These are phyloP conservation scores for Polytrichum formosum DNA, from an alignment of 225 moss, liverwort and hornwort genomes.

Conservation along the genomic window DNA sequence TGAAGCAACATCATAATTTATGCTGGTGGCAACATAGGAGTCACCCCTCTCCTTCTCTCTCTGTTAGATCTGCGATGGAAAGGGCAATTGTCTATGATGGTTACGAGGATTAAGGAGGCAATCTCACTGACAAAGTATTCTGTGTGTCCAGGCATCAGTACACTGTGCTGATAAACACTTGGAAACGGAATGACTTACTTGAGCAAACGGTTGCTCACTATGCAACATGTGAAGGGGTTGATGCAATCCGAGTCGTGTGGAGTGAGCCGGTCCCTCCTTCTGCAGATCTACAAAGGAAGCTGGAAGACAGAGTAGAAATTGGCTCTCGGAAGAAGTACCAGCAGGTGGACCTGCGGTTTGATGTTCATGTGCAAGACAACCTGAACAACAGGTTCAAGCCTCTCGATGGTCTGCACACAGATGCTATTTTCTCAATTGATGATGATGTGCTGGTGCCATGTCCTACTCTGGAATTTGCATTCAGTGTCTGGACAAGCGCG, in stretches of 20 bases:
- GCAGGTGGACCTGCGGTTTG: constrained; percentile 48
- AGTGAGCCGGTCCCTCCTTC: constrained; percentile 74
- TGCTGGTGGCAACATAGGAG: too few relatives aligned
- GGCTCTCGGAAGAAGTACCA: constrained; percentile 24
- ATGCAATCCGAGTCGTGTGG: constrained; percentile 87
- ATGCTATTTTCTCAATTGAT: constrained; percentile 85
- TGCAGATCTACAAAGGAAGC: constrained; percentile 35
- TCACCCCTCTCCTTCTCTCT: too few relatives aligned
- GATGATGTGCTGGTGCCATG: constrained; percentile 92
- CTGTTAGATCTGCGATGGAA: too few relatives aligned
- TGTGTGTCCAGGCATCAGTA: constrained; percentile 52
- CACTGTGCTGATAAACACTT: constrained; percentile 91
- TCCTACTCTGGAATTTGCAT: constrained; percentile 73
- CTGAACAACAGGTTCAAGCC: constrained; percentile 96
- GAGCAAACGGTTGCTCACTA: constrained; percentile 80
- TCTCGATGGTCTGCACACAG: constrained; percentile 49
- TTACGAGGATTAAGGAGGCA: too few relatives aligned
- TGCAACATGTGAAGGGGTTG: constrained; percentile 62
- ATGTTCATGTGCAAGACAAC: constrained; percentile 71
- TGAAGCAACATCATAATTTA: too few relatives aligned
- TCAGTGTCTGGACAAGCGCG: constrained; percentile 80
- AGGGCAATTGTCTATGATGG: too few relatives aligned
- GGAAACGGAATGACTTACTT: constrained; percentile 80
- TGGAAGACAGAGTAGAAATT: constrained; percentile 35
- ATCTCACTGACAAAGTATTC: background rate